phyloP scores from a whole-genome alignment of 2,329 filamentous ascomycete genomes.

The Arachnomyces sp. region DNA sequence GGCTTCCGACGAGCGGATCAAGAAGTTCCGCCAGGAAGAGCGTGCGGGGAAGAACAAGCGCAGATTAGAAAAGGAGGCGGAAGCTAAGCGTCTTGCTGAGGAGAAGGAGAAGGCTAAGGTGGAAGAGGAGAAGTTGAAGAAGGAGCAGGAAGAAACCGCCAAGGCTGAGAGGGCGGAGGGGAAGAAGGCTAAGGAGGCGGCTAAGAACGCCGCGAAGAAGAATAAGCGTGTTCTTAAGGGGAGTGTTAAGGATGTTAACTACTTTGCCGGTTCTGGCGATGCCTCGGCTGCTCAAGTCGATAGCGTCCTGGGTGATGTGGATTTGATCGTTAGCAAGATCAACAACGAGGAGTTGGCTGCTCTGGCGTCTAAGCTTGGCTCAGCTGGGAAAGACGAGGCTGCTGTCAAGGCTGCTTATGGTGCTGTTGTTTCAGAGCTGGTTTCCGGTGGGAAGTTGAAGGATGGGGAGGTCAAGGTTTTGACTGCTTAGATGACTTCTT shows the following conservation, averaged over 20 bases:
- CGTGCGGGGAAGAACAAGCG: slow-evolving; percentile 96
- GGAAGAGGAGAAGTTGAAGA: slow-evolving; percentile 69
- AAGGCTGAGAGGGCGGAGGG: slow-evolving; percentile 73
- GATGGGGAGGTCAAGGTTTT: slow-evolving; percentile 66
- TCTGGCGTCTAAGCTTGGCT: slow-evolving; percentile 71
- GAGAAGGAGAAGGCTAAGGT: slow-evolving; percentile 78
- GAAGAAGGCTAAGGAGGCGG: slow-evolving; percentile 98
- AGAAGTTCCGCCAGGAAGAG: slow-evolving; percentile 88
- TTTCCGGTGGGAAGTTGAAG: slow-evolving; percentile 78
- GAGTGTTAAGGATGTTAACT: slow-evolving; percentile 95
- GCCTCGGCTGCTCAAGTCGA: slow-evolving; percentile 72
- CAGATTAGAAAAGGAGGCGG: slow-evolving; percentile 79
- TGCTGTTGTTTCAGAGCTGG: slow-evolving; percentile 68
- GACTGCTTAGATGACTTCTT: slow-evolving; percentile 12
- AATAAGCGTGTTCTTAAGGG: slow-evolving; percentile 96
- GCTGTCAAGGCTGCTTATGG: slow-evolving; percentile 82
- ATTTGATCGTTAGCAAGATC: slow-evolving; percentile 78
- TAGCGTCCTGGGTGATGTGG: slow-evolving; percentile 73
- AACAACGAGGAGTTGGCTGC: slow-evolving; percentile 84
- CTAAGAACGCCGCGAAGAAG: slow-evolving; percentile 99
- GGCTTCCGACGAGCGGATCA: slow-evolving; percentile 86
- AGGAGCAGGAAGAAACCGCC: slow-evolving; percentile 77
- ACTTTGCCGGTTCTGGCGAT: slow-evolving; percentile 69
- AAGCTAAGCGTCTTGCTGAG: slow-evolving; percentile 77
- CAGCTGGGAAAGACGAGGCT: slow-evolving; percentile 65